Conservation (phyloP, 2,329 filamentous ascomycete species). For the Ophiostoma sp. region DNA sequence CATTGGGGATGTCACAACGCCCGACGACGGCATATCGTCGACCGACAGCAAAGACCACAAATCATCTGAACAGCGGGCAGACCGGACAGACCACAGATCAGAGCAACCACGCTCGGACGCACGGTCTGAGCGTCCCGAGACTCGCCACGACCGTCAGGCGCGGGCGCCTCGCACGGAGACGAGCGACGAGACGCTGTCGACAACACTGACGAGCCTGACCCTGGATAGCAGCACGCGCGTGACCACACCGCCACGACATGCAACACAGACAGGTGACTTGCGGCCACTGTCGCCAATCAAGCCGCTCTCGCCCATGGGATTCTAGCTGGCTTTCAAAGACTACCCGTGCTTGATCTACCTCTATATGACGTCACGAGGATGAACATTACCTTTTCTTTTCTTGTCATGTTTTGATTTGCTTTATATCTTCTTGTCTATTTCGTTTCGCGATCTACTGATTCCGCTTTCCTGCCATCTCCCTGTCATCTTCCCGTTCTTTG, state of each 20-base stretch:
- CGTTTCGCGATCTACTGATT: not conserved
- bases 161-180: slow-evolving; percentile 15
- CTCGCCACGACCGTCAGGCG: slow-evolving; percentile 10
- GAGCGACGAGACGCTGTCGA: slow-evolving; percentile 38
- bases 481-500: not conserved
- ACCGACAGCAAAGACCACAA: not conserved
- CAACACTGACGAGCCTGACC: slow-evolving; percentile 32
- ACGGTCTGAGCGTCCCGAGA: not conserved
- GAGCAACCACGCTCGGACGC: not conserved
- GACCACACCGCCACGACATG: slow-evolving; percentile 37
- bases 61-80: not conserved
- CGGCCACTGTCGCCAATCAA: slow-evolving; percentile 61
- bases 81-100: not conserved
- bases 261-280: slow-evolving; percentile 40
- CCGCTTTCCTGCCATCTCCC: not conserved
- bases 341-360: not conserved
- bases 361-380: slow-evolving; percentile 1
- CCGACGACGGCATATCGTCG: not conserved
- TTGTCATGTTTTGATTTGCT: slow-evolving; percentile 1
- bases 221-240: slow-evolving; percentile 42
- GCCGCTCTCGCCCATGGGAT: slow-evolving; percentile 58
- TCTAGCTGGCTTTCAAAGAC: slow-evolving; percentile 34
- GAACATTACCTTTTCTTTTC: not conserved
- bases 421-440: not conserved
- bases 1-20: not conserved